Percentiles rank a stretch among this genome's conserved stretches.
phyloP scores from a whole-genome alignment of 129 eudicot genomes.

The Mikania micrantha region DNA sequence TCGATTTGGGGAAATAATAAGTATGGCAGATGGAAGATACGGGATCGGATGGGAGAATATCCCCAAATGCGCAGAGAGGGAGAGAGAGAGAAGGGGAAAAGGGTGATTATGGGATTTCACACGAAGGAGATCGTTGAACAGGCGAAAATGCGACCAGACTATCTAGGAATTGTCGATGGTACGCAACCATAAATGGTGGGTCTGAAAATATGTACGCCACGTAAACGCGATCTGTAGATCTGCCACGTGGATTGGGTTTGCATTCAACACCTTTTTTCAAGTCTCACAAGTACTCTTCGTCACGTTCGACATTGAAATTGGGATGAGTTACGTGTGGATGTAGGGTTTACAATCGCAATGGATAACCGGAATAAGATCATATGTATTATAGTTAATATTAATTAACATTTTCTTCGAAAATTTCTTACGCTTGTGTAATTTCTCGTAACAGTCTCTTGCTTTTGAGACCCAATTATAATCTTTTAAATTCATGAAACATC shows the following conservation, averaged over 20 bases:
- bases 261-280: slow-evolving; percentile 1
- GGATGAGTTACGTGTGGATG: not conserved
- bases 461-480: no score
- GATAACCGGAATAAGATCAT: not conserved
- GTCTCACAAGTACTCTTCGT: not conserved
- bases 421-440: no score
- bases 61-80: slow-evolving; percentile 26
- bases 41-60: slow-evolving; percentile 35
- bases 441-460: no score
- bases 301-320: not conserved
- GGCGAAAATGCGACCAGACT: slow-evolving; percentile 3
- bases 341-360: not conserved
- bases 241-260: slow-evolving; percentile 11
- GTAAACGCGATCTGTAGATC: slow-evolving; percentile 5
- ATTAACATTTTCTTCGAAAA: no score
- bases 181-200: slow-evolving; percentile 10
- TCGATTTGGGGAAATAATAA: not conserved
- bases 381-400: no score
- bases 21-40: slow-evolving; percentile 14
- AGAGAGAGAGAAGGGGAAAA: slow-evolving; percentile 8
- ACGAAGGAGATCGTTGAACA: not conserved
- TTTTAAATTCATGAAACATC: no score
- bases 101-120: slow-evolving; percentile 23
- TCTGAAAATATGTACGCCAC: slow-evolving; percentile 21
- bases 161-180: slow-evolving; percentile 2